Conservation (phyloP, 2,329 filamentous ascomycete genomes). For the Dactylellina leptospora region DNA sequence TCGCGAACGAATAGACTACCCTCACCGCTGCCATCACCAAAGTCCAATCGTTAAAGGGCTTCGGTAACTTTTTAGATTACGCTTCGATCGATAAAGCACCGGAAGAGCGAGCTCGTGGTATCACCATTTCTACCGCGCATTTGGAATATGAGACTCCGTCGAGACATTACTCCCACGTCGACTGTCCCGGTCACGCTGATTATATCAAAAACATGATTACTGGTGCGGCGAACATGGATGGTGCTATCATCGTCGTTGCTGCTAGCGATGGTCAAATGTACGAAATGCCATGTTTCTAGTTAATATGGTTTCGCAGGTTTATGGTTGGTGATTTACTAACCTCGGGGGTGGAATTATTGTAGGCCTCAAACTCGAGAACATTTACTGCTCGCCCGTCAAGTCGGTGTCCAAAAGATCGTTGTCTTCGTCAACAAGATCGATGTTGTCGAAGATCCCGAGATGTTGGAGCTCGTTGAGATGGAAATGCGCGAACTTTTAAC, state of each 20-base stretch:
- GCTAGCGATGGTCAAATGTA: conserved; percentile 98
- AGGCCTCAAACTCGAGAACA: conserved; percentile 97
- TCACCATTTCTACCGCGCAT: conserved; percentile 97
- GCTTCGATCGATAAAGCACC: conserved; percentile 98
- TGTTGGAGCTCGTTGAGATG: conserved; percentile 99
- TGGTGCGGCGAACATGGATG: conserved; percentile 98
- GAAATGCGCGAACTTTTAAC: conserved; percentile 97
- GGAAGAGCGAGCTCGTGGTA: conserved; percentile 99
- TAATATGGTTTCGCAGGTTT: no score
- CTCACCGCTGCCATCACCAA: conserved; percentile 99
- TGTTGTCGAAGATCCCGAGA: conserved; percentile 95
- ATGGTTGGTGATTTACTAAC: background rate
- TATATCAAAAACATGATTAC: conserved; percentile 99
- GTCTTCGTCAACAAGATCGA: conserved; percentile 99
- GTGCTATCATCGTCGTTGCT: conserved; percentile 97
- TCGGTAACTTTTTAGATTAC: conserved; percentile 95
- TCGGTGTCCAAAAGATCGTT: conserved; percentile 96
- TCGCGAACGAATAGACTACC: conserved; percentile 74
- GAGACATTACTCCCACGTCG: conserved; percentile 98
- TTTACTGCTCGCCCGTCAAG: conserved; percentile 94
- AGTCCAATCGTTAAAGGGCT: conserved; percentile 91
- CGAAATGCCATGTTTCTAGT: conserved; percentile 51
- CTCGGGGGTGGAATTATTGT: conserved; percentile 17
- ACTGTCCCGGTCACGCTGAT: conserved; percentile 99
- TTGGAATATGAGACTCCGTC: conserved; percentile 96